Base-by-base conservation (phyloP, 441 rosid genomes). In the Jatropha podagrica region DNA sequence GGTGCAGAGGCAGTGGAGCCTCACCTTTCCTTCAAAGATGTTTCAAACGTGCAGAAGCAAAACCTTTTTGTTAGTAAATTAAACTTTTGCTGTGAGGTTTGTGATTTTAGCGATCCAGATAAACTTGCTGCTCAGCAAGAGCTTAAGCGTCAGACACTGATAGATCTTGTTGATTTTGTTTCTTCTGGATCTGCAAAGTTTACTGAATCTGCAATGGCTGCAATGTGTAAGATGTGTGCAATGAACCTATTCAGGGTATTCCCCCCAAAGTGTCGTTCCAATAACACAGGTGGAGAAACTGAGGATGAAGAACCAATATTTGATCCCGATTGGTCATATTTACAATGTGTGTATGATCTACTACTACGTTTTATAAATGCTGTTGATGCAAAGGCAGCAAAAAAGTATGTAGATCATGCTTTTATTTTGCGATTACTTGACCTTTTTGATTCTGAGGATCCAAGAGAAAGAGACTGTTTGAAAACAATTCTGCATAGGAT, bases 371-470 rank as follows among this genome's bases (percentile, higher is more conserved):
- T 89, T 72, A 66, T 86, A 72, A 83, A 86, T 75, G 82, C 88
- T 44, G 89, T 88, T 17, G 92, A 91, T 76, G 82, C 84, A 17
- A 91, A 91, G 83, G 88, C 87, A 26, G 87, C 90, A 46, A 91
- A 89, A 75, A 91, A 91, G 80, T 79, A 87, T 38, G 75, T 91
- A 14, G 91, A 91, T 69, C 90, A 88, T 77, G 80, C 88, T 52
- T 91, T 88, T 75, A 58, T 91, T 37, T 69, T 76, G 78, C 83
- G 81, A 85, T 74, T 91, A 76, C 93, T 91, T n/a, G 92, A 91
- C 40, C 90, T 91, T 77, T 91, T 91, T 23, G 96, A 89, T 71
- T 91, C 96, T 2, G 96, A 87, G 75, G 96, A 91, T 65, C 96
- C 94, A 12, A 81, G 96, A 76, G 96, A 91, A 72, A 86, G 92